These are phyloP conservation scores for Penicillium psychrosexuale DNA, from an alignment of 2,329 filamentous ascomycete genomes.

Conservation along the genomic window DNA sequence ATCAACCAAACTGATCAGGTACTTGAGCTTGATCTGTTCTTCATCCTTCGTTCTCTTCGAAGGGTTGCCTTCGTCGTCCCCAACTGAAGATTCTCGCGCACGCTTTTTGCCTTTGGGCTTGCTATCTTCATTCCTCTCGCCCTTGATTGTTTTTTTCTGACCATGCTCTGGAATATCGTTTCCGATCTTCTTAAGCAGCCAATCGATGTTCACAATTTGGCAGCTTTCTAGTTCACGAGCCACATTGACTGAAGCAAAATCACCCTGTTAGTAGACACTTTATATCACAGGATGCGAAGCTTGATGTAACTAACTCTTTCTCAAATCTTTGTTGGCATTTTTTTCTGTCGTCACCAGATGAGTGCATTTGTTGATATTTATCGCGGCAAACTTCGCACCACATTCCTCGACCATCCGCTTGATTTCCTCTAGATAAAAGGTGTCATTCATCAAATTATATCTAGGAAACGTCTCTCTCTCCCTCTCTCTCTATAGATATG, in stretches of 20 bases:
- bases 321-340: conserved; percentile 20
- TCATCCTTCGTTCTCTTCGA: conserved; percentile 4
- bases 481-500: background rate
- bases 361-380: conserved; percentile 26
- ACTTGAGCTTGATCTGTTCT: background rate
- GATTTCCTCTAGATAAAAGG: conserved; percentile 21
- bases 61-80: background rate
- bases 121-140: background rate
- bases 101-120: background rate
- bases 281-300: background rate
- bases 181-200: conserved; percentile 45
- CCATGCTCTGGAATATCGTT: background rate
- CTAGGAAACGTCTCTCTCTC: background rate
- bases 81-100: background rate
- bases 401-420: conserved; percentile 27
- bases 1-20: background rate
- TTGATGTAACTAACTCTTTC: conserved; percentile 22
- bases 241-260: conserved; percentile 32
- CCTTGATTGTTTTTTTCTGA: background rate
- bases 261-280: background rate
- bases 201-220: conserved; percentile 55
- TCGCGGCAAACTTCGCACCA: conserved; percentile 29
- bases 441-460: background rate
- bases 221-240: conserved; percentile 47
- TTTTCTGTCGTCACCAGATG: conserved; percentile 32